Base-by-base conservation (phyloP, 2,329 filamentous ascomycete species). In the Aureobasidium sp. region DNA sequence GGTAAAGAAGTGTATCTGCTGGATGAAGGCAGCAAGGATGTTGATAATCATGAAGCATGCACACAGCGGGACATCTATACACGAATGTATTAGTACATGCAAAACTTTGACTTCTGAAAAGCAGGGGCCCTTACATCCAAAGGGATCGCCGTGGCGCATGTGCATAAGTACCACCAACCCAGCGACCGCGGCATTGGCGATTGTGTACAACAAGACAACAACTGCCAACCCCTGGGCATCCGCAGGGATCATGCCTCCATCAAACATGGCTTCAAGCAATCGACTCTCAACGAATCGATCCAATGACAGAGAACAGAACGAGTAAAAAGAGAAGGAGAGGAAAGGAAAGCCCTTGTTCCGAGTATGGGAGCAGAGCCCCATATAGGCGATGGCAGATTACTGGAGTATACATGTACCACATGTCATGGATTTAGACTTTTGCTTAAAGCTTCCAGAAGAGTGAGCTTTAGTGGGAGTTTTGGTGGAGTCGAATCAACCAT, bases 1-100 rank as follows among this genome's bases (percentile, higher is more conserved):
- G 25, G 43, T 49, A 31, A 19, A 47, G 43, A 58, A 58, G n/a
- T 58, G 43, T 21, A 58, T 58, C 25, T 58, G 55, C 43, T 58
- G 55, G 27, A 58, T 23, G 23, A 58, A 58, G 8, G 55, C 21
- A 5, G 55, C 55, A 15, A 40, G 1, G 25, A 58, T 58, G n/a
- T 31, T 47, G 42, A 58, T 13, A 17, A 58, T 31, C 55, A 58
- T 58, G 33, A 58, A 49, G 27, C 29, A 29, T 15, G 55, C 55
- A 35, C 42, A 47, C 11, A 58, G 11, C 2, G 55, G 42, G 6
- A 58, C 43, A 31, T 58, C 55, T 58, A 31, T 19, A 13, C 6
- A 23, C 15, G 40, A 1, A 33, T 21, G 8, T 2, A 25, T 49
- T 5, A 49, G 55, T 49, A 49, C 23, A 40, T 46, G 19, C 4